Evolutionary conservation across 1,284 basidiomycete species (phyloP), one percentile per base, ranked within the genome.

Genomic region (Ceratobasidium sp.): DNA sequence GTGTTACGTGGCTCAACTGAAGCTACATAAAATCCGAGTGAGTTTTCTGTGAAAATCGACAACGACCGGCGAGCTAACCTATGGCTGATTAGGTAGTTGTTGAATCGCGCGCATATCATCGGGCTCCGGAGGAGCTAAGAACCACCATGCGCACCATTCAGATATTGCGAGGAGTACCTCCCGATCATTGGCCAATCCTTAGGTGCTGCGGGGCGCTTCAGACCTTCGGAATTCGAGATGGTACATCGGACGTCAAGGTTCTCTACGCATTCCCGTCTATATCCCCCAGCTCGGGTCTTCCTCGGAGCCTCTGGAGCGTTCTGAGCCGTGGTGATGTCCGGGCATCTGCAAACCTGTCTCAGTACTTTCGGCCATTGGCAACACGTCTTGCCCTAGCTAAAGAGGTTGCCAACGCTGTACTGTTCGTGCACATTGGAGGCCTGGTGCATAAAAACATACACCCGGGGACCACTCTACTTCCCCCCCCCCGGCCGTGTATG

Each of bases 361-460:
- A 41, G 9, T 14, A 5, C 19, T n/a, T 3, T 7, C 58, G n/a
- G 58, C 34, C 58, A 11, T 34, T 61, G 31, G 2, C 29, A 5
- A n/a, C 37, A 2, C 58, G 58, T 5, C 37, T 61, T 3, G 3
- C 13, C n/a, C 22, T 61, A 41, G 58, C 58, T 8, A 37, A 31
- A 14, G 16, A 61, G n/a, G 19, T 61, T 14, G 58, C 58, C 3
- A 61, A 41, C 31, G 58, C 58, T 4, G 31, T 61, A n/a, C 37
- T 61, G 2, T 61, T n/a, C 39, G 58, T 61, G 22, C 58, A 61
- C 24, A 31, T 41, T 39, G 9, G 7, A 6, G 58, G 31, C 4
- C 27, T 61, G 5, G 58, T 61, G 34, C 58, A 61, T 31, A 61
- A 61, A n/a, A 61, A 61, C 19, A 61, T 61, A 3, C 58, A 31